phyloP scores from a whole-genome alignment of 2,329 filamentous ascomycete genomes.

The Hypoxylon sp. region DNA sequence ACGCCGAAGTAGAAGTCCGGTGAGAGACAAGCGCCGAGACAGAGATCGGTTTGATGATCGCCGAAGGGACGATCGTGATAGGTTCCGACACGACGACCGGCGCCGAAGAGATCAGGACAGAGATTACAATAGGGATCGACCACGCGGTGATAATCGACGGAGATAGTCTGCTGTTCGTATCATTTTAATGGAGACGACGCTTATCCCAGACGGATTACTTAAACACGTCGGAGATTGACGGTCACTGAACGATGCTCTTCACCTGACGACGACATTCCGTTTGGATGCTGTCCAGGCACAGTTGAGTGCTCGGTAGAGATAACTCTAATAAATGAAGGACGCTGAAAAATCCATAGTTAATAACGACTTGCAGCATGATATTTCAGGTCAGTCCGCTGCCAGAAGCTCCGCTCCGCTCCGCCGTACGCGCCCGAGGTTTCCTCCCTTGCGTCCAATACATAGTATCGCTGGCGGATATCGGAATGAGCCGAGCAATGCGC shows the following conservation, averaged over 20 bases:
- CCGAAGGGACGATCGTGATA: constrained; percentile 38
- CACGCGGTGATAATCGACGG: constrained; percentile 39
- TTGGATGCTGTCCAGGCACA: background rate
- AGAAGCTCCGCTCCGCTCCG: background rate
- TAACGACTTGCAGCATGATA: background rate
- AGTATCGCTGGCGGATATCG: background rate
- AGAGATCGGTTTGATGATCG: constrained; percentile 39
- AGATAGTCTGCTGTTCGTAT: constrained; percentile 33
- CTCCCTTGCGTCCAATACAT: background rate
- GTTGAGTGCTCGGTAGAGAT: constrained; percentile 5
- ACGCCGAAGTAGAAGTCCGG: constrained; percentile 52
- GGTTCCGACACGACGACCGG: constrained; percentile 40
- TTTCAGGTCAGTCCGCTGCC: background rate
- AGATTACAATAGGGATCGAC: constrained; percentile 40
- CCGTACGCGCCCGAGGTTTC: background rate
- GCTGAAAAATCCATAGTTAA: constrained; percentile 6
- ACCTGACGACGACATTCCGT: background rate
- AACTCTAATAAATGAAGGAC: background rate
- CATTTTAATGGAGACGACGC: background rate
- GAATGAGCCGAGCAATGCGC: background rate
- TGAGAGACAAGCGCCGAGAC: constrained; percentile 42
- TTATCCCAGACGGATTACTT: background rate
- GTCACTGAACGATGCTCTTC: background rate
- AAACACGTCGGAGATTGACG: background rate
- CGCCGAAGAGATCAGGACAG: constrained; percentile 44